phyloP scores from a whole-genome alignment of 2,329 filamentous ascomycete species.

The Aspergillus floridensis region DNA sequence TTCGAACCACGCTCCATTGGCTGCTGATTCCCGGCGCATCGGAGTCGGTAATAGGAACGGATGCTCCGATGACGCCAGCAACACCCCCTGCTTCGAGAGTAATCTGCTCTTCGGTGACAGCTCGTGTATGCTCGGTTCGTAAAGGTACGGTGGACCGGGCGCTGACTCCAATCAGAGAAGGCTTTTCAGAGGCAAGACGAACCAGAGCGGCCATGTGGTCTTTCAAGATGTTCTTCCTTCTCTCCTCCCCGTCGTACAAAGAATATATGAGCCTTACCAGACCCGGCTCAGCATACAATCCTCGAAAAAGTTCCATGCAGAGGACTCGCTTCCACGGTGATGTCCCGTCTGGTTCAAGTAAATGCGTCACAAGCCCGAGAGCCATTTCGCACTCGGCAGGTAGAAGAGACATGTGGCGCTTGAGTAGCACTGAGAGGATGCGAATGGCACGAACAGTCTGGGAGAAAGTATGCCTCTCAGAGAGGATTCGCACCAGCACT shows the following conservation, averaged over 20 bases:
- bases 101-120: conserved; percentile 71
- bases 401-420: conserved; percentile 72
- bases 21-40: conserved; percentile 75
- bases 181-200: conserved; percentile 88
- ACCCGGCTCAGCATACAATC: conserved; percentile 76
- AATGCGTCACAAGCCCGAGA: conserved; percentile 74
- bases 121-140: conserved; percentile 55
- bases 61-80: conserved; percentile 77
- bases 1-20: conserved; percentile 85
- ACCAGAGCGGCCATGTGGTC: conserved; percentile 86
- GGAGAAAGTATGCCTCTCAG: conserved; percentile 75
- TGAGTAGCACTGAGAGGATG: conserved; percentile 77
- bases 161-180: conserved; percentile 80
- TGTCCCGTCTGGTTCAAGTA: conserved; percentile 79
- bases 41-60: conserved; percentile 63
- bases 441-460: conserved; percentile 78
- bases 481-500: conserved; percentile 72
- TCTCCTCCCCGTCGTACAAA: conserved; percentile 71
- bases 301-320: conserved; percentile 86
- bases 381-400: conserved; percentile 79
- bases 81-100: conserved; percentile 85
- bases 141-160: conserved; percentile 82
- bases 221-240: conserved; percentile 72
- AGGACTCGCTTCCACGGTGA: conserved; percentile 81
- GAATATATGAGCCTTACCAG: conserved; percentile 77